A percentile compares a stretch with the other conserved stretches of the same genome.
These are phyloP conservation scores for Schoenoplectus tabernaemontani DNA, from an alignment of 202 grass and related monocot genomes.

Conservation along the genomic window DNA sequence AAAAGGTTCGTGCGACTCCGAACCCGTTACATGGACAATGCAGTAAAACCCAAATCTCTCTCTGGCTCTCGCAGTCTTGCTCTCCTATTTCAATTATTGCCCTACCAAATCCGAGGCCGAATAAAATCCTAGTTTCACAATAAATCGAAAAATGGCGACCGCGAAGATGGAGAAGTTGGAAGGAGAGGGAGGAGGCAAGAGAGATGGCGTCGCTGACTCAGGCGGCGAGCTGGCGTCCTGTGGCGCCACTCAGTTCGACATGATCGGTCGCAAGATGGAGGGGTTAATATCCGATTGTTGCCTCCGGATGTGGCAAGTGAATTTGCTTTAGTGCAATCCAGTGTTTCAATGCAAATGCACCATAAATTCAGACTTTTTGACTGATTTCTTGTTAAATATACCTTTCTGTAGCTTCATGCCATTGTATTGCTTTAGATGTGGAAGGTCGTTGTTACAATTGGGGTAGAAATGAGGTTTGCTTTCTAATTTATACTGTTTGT, in stretches of 20 bases:
- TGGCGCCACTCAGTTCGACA: constrained; percentile 61
- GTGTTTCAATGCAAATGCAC: background rate
- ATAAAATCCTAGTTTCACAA: constrained; percentile 7
- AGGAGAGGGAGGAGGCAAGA: background rate
- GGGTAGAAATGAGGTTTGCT: constrained; percentile 92
- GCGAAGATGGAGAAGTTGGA: constrained; percentile 28
- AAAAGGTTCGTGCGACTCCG: no score
- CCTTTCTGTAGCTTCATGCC: constrained; percentile 54
- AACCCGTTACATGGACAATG: no score
- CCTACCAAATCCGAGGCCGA: background rate
- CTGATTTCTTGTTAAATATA: background rate
- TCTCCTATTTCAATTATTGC: background rate
- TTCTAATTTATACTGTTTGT: background rate
- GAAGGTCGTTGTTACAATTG: constrained; percentile 87
- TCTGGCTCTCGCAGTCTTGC: background rate
- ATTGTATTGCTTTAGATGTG: constrained; percentile 92
- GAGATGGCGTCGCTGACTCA: background rate
- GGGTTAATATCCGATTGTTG: constrained; percentile 79
- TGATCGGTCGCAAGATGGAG: constrained; percentile 69
- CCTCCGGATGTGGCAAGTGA: constrained; percentile 72
- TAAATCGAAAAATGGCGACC: constrained; percentile 1
- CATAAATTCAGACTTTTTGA: background rate
- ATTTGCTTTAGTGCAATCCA: background rate
- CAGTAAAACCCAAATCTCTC: background rate
- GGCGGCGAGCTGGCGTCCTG: constrained; percentile 80